Percentiles rank a stretch among this genome's conserved stretches.
These are phyloP conservation scores for Phlegmacium glaucopus DNA, from an alignment of 768 basidiomycete species.

Conservation along the genomic window DNA sequence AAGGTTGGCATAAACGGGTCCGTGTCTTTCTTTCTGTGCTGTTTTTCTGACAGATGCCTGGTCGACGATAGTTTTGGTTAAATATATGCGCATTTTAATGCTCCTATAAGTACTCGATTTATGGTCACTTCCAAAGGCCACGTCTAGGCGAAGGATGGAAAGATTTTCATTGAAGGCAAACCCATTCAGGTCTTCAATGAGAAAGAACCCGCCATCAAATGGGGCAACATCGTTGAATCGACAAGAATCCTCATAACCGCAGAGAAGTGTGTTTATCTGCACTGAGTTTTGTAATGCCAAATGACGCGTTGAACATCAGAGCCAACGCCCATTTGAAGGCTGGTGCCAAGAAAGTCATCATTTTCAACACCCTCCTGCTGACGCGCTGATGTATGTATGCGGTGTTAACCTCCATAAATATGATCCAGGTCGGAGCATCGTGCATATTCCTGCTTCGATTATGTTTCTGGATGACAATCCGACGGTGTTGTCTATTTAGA, in stretches of 20 bases:
- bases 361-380: slow-evolving; percentile 92
- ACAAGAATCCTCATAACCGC: slow-evolving; percentile 94
- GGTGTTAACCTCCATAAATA: slow-evolving; percentile 94
- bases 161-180: slow-evolving; percentile 76
- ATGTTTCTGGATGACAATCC: neutral
- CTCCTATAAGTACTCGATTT: slow-evolving; percentile 69
- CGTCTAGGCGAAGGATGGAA: slow-evolving; percentile 73
- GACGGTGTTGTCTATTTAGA: slow-evolving; percentile 31
- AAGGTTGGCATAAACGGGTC: slow-evolving; percentile 7
- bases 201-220: slow-evolving; percentile 80
- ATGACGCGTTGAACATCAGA: slow-evolving; percentile 30
- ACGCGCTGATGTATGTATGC: slow-evolving; percentile 88
- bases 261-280: slow-evolving; percentile 57
- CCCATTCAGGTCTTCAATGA: slow-evolving; percentile 72
- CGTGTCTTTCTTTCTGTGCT: neutral
- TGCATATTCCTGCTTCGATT: slow-evolving; percentile 30
- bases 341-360: slow-evolving; percentile 98
- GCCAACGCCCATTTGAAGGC: slow-evolving; percentile 88
- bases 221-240: slow-evolving; percentile 90
- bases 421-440: slow-evolving; percentile 79
- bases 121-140: slow-evolving; percentile 81
- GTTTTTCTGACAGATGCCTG: too few species aligned
- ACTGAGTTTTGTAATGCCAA: neutral
- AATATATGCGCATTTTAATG: neutral
- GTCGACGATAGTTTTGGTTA: slow-evolving; percentile 52